These are phyloP conservation scores for Sugiyamaella smithiae DNA, from an alignment of 805 yeast species.

Conservation along the genomic window DNA sequence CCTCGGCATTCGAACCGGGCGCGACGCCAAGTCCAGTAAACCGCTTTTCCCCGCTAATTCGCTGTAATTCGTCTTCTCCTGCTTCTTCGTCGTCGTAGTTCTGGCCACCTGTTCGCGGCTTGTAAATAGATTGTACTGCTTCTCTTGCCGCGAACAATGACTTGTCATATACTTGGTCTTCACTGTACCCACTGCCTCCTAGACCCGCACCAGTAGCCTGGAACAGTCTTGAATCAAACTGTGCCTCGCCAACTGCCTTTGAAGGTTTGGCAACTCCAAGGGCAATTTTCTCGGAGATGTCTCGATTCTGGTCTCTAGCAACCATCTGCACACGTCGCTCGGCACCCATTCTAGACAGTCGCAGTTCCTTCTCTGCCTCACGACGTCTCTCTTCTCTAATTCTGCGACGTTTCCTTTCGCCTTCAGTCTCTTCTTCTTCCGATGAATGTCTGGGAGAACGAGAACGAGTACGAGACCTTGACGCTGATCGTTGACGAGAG, in stretches of 20 bases:
- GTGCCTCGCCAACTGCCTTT: constrained; percentile 37
- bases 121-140: constrained; percentile 49
- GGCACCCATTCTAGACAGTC: constrained; percentile 43
- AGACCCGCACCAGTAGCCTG: constrained; percentile 39
- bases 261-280: constrained; percentile 47
- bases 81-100: constrained; percentile 30
- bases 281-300: constrained; percentile 54
- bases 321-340: constrained; percentile 43
- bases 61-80: constrained; percentile 26
- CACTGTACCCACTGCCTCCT: constrained; percentile 28
- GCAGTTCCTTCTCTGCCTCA: constrained; percentile 48
- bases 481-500: background rate
- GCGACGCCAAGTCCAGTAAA: constrained; percentile 29
- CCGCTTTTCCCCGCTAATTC: constrained; percentile 27
- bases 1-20: constrained; percentile 20
- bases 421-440: constrained; percentile 22
- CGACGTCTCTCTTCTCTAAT: constrained; percentile 45
- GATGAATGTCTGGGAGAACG: constrained; percentile 5
- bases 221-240: constrained; percentile 60
- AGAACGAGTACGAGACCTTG: constrained; percentile 1
- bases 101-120: constrained; percentile 33
- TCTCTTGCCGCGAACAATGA: constrained; percentile 57
- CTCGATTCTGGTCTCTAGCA: constrained; percentile 47
- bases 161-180: constrained; percentile 54
- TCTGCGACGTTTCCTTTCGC: constrained; percentile 37